These are phyloP conservation scores for Vaccinium vitisidaea DNA, from an alignment of 148 eudicot genomes.

Conservation along the genomic window DNA sequence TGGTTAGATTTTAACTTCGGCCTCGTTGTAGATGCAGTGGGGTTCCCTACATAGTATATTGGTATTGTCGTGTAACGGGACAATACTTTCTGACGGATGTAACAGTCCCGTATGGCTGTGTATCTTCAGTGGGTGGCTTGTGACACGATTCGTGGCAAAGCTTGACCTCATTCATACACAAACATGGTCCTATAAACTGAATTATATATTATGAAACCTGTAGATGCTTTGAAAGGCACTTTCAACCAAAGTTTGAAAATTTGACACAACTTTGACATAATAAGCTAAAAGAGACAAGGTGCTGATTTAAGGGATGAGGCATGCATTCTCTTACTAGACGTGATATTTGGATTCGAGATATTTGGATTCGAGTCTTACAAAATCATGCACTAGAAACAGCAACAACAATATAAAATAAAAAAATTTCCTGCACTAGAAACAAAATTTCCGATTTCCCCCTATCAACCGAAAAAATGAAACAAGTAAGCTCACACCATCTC, in stretches of 20 bases:
- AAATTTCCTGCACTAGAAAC: neutral
- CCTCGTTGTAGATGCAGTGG: too few relatives aligned
- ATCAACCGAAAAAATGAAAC: neutral
- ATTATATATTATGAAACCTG: neutral
- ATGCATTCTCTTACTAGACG: neutral
- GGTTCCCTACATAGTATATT: too few relatives aligned
- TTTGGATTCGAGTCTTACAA: neutral
- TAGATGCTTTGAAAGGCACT: neutral
- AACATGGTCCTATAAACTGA: neutral
- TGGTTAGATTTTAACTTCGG: too few relatives aligned
- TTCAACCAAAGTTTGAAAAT: neutral
- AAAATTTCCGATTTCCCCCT: neutral
- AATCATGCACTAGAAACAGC: neutral
- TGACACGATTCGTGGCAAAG: slow-evolving; percentile 4
- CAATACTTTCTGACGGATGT: too few relatives aligned
- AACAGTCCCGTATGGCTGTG: neutral
- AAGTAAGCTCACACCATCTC: too few relatives aligned
- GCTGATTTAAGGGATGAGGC: neutral
- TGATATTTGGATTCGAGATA: neutral
- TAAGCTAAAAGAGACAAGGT: neutral
- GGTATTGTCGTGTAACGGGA: too few relatives aligned
- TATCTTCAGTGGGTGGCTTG: neutral
- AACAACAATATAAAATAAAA: too few relatives aligned
- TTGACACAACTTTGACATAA: neutral
- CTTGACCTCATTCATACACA: neutral